Evolutionary conservation across 495 filamentous ascomycete species (phyloP).

Genomic region (Thozetella sp.): DNA sequence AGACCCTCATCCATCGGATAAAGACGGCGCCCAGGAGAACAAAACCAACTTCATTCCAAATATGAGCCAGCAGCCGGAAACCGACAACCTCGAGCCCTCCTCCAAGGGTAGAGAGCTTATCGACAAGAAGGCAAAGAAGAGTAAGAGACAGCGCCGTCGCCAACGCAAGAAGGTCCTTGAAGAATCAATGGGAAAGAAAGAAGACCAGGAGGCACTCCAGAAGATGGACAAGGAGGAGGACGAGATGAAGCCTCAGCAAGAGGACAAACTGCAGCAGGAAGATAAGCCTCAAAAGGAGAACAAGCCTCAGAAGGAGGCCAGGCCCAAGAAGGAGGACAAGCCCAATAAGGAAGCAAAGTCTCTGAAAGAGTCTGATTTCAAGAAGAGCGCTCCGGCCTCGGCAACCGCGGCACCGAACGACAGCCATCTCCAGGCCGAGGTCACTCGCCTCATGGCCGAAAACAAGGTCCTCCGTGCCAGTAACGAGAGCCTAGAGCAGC

Average conservation of each 20-base stretch:
- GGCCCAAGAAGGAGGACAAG: background rate
- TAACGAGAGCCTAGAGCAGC: background rate
- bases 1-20: no score
- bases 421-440: background rate
- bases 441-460: background rate
- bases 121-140: constrained; percentile 1
- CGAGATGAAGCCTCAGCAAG: background rate
- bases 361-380: background rate
- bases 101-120: no score
- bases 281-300: background rate
- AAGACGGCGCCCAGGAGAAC: no score
- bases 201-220: background rate
- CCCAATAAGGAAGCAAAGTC: background rate
- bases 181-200: background rate
- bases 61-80: background rate
- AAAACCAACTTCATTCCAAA: no score
- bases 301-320: background rate
- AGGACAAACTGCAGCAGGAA: background rate
- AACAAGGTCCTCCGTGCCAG: background rate
- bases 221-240: background rate
- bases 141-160: background rate
- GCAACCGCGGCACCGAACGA: no score
- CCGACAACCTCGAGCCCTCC: background rate
- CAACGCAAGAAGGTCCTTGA: no score
- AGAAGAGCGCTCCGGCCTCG: no score